phyloP scores from a whole-genome alignment of 768 basidiomycete genomes.

The Mycena rosella region DNA sequence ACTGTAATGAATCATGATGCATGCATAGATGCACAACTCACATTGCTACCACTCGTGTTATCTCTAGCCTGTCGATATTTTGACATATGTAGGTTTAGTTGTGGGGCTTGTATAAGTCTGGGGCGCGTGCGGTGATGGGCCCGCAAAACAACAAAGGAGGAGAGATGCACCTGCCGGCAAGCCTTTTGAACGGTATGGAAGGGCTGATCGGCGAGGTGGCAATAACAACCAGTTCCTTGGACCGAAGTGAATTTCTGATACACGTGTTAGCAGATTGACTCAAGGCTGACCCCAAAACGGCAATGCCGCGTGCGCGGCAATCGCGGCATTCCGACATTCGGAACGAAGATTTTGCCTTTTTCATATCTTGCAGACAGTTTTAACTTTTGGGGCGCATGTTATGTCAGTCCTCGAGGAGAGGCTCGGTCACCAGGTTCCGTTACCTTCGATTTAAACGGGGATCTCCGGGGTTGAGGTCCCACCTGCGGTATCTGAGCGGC shows the following conservation, averaged over 20 bases:
- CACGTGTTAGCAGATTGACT: conserved; percentile 8
- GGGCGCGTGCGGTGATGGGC: neutral
- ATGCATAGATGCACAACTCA: neutral
- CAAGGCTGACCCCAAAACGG: conserved; percentile 11
- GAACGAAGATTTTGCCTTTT: conserved; percentile 8
- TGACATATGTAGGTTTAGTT: neutral
- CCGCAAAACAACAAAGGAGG: conserved; percentile 1
- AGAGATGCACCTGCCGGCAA: conserved; percentile 8
- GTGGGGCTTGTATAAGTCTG: neutral
- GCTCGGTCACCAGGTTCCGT: conserved; percentile 12
- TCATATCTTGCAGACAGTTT: conserved; percentile 8
- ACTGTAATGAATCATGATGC: no score
- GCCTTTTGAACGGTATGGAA: conserved; percentile 6
- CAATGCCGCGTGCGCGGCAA: conserved; percentile 9
- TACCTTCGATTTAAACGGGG: conserved; percentile 10
- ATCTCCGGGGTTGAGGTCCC: conserved; percentile 6
- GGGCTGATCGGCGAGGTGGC: conserved; percentile 12
- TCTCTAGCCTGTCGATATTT: neutral
- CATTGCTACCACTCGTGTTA: neutral
- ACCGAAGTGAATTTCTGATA: conserved; percentile 14
- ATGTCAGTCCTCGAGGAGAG: conserved; percentile 2
- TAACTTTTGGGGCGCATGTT: conserved; percentile 14
- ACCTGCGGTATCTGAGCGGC: conserved; percentile 16
- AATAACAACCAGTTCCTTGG: conserved; percentile 9
- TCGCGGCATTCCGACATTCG: conserved; percentile 16